These are phyloP conservation scores for Salvia splendens DNA, from an alignment of 257 asterid genomes.

Conservation along the genomic window DNA sequence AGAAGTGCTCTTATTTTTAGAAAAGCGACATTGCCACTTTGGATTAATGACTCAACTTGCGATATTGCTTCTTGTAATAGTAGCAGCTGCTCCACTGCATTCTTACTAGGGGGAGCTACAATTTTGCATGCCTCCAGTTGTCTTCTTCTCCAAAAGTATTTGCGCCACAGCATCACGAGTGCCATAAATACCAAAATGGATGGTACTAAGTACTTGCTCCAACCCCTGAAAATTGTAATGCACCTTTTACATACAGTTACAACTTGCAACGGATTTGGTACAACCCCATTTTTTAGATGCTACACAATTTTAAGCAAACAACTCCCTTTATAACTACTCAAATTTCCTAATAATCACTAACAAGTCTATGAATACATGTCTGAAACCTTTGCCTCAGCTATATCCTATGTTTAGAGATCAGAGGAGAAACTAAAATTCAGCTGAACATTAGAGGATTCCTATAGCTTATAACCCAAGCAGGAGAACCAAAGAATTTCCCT, in stretches of 20 bases:
- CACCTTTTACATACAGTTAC: not conserved
- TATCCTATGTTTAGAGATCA: not conserved
- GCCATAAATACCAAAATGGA: slow-evolving; percentile 52
- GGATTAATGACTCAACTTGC: slow-evolving; percentile 68
- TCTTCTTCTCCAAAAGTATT: slow-evolving; percentile 44
- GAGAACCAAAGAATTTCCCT: not conserved
- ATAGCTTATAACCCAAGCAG: not conserved
- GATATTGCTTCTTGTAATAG: slow-evolving; percentile 74
- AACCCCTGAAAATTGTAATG: slow-evolving; percentile 60
- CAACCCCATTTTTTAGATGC: not conserved
- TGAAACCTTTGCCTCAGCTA: not conserved
- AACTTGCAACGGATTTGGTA: not conserved
- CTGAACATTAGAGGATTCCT: slow-evolving; percentile 11
- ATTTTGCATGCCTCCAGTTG: slow-evolving; percentile 65
- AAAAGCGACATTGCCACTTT: slow-evolving; percentile 67
- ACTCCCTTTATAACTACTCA: slow-evolving; percentile 15
- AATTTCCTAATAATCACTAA: slow-evolving; percentile 1
- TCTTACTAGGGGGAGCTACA: slow-evolving; percentile 68
- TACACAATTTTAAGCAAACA: slow-evolving; percentile 27
- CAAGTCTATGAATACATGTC: not conserved
- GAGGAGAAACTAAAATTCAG: not conserved
- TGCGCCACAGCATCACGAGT: slow-evolving; percentile 63
- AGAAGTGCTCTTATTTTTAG: slow-evolving; percentile 72
- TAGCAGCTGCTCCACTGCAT: slow-evolving; percentile 81
- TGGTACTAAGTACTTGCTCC: slow-evolving; percentile 59